Conservation (phyloP, 2,329 filamentous ascomycete species). For the Pseudophaeomoniella oleicola region DNA sequence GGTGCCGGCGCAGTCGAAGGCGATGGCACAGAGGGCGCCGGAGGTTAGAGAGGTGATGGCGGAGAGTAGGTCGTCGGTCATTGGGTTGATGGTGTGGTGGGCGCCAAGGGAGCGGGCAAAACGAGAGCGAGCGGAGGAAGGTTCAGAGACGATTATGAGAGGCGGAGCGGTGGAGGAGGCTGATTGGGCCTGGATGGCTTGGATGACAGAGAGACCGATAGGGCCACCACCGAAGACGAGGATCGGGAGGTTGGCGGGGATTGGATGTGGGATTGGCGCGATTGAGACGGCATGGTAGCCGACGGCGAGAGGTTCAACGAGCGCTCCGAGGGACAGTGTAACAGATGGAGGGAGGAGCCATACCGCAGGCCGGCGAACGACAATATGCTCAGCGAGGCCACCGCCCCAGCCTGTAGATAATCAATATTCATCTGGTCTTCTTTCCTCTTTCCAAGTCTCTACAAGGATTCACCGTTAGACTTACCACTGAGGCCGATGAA, state of each 20-base stretch:
- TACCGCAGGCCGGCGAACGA: constrained; percentile 30
- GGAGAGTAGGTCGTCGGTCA: constrained; percentile 31
- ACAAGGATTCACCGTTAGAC: too few relatives aligned
- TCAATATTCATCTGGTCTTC: too few relatives aligned
- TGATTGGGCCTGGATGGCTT: constrained; percentile 27
- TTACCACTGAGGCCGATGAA: constrained; percentile 36
- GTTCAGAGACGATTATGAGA: constrained; percentile 39
- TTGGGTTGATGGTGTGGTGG: constrained; percentile 35
- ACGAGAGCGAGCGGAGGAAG: constrained; percentile 30
- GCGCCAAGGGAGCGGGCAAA: constrained; percentile 38
- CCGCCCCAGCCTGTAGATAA: constrained; percentile 26
- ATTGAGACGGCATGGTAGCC: constrained; percentile 41
- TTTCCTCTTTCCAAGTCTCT: too few relatives aligned
- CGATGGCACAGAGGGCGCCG: constrained; percentile 33
- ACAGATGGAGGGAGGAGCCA: constrained; percentile 36
- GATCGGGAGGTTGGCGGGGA: constrained; percentile 29
- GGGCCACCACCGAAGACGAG: constrained; percentile 39
- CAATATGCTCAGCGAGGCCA: constrained; percentile 36
- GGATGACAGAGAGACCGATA: constrained; percentile 36
- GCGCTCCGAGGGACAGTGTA: constrained; percentile 35
- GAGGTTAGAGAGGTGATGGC: constrained; percentile 17
- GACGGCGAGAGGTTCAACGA: constrained; percentile 40
- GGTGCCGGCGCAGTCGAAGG: constrained; percentile 39
- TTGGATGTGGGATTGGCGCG: constrained; percentile 20
- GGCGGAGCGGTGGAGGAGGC: constrained; percentile 12